These are phyloP conservation scores for Colletotrichum tamarilloi DNA, from an alignment of 2,329 filamentous ascomycete genomes.

Conservation along the genomic window DNA sequence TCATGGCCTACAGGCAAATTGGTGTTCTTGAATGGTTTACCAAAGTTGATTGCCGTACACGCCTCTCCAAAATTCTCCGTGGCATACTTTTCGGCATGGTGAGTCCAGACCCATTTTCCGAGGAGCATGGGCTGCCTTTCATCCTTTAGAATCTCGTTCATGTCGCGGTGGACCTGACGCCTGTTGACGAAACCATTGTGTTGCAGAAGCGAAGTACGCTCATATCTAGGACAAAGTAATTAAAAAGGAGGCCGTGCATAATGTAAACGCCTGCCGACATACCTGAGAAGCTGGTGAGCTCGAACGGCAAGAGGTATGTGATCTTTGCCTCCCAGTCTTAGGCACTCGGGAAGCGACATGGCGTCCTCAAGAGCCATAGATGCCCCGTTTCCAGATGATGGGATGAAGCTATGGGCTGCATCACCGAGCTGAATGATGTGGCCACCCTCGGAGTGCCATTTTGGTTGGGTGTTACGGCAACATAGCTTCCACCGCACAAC, in stretches of 20 bases:
- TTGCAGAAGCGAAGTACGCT: background rate
- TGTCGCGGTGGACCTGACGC: background rate
- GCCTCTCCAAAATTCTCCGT: background rate
- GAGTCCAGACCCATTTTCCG: background rate
- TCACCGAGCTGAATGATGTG: slow-evolving; percentile 53
- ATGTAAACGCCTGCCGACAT: background rate
- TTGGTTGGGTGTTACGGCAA: background rate
- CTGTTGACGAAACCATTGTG: background rate
- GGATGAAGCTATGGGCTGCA: slow-evolving; percentile 53
- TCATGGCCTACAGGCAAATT: background rate
- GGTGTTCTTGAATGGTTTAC: background rate
- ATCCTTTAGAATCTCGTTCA: background rate
- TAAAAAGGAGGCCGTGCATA: too few relatives aligned
- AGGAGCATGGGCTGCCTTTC: background rate
- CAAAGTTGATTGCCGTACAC: background rate
- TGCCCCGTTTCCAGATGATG: slow-evolving; percentile 52
- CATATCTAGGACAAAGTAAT: background rate
- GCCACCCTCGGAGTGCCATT: background rate
- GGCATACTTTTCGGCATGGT: background rate
- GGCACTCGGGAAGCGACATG: background rate
- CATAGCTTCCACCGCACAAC: background rate
- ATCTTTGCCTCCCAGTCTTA: background rate
- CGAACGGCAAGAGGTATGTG: background rate
- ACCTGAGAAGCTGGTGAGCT: background rate
- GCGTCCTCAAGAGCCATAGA: slow-evolving; percentile 55